Evolutionary conservation across 169 alveolate species (phyloP).

Genomic region (Fabrea salina): DNA sequence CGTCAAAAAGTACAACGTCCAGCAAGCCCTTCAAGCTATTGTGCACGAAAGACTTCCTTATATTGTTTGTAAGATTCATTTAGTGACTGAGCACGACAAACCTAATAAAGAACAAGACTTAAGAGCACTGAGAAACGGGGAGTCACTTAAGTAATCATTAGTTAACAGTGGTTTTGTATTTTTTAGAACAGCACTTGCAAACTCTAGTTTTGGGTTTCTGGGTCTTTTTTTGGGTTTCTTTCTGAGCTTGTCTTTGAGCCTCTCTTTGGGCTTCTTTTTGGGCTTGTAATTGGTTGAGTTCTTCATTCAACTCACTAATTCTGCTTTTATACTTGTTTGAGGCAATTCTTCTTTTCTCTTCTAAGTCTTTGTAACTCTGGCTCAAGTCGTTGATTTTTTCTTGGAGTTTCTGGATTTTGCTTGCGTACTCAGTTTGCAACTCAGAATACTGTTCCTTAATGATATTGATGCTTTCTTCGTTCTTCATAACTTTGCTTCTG

Average conservation of each 20-base stretch:
- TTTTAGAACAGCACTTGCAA: too few relatives aligned
- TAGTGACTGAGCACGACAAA: conserved; percentile 29
- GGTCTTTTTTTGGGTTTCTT: too few relatives aligned
- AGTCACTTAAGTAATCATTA: too few relatives aligned
- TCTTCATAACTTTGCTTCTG: conserved; percentile 10
- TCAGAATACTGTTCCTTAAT: conserved; percentile 13
- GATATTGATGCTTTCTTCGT: conserved; percentile 10
- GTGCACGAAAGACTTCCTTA: conserved; percentile 28
- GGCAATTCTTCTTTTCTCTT: conserved; percentile 15
- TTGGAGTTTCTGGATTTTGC: background rate
- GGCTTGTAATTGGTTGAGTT: background rate
- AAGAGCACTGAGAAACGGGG: conserved; percentile 15
- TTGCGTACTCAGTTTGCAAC: background rate
- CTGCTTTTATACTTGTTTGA: background rate
- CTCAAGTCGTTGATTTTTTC: background rate
- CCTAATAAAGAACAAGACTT: conserved; percentile 3
- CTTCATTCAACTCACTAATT: background rate
- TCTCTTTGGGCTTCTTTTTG: too few relatives aligned
- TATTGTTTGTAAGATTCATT: conserved; percentile 16
- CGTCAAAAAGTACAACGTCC: conserved; percentile 11
- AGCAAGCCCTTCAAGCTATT: conserved; percentile 22
- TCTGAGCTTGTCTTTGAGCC: too few relatives aligned
- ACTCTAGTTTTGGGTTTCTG: too few relatives aligned
- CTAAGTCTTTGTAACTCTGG: conserved; percentile 21
- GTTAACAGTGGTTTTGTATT: too few relatives aligned